phyloP scores from a whole-genome alignment of 140 eudicot genomes.

The Bidens hawaiensis region DNA sequence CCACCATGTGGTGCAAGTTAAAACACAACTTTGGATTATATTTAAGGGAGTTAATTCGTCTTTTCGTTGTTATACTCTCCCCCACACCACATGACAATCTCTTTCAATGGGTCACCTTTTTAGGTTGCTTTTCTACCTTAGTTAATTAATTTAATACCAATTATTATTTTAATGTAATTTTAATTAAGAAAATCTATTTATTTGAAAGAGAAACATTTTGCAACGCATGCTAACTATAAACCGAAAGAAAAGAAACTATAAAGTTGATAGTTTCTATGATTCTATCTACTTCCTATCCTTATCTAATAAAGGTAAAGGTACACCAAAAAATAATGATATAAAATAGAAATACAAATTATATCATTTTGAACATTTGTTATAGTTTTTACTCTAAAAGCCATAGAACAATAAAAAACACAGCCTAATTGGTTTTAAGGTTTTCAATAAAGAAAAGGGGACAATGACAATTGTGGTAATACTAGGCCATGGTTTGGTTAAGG shows the following conservation, averaged over 20 bases:
- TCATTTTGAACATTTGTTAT: too few relatives aligned
- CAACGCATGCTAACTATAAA: background rate
- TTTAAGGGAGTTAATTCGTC: slow-evolving; percentile 26
- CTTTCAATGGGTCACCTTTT: slow-evolving; percentile 7
- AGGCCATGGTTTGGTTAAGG: slow-evolving; percentile 19
- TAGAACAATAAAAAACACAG: too few relatives aligned
- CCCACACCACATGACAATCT: slow-evolving; percentile 20
- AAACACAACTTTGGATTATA: slow-evolving; percentile 35
- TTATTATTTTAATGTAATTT: background rate
- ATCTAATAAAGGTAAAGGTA: background rate
- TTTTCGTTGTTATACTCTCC: slow-evolving; percentile 16
- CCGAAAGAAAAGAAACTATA: background rate
- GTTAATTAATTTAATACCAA: background rate
- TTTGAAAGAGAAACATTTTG: too few relatives aligned
- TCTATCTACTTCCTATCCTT: background rate
- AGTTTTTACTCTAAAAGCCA: too few relatives aligned
- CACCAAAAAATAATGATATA: too few relatives aligned
- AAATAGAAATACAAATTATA: too few relatives aligned
- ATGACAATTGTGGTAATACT: background rate
- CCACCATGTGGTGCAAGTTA: slow-evolving; percentile 61
- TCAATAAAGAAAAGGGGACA: background rate
- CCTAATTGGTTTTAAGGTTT: background rate
- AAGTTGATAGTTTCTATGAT: background rate
- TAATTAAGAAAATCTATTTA: background rate
- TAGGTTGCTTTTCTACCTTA: background rate